Conservation (phyloP, 2,329 filamentous ascomycete genomes). For the Fusarium pseudoanthophilum region DNA sequence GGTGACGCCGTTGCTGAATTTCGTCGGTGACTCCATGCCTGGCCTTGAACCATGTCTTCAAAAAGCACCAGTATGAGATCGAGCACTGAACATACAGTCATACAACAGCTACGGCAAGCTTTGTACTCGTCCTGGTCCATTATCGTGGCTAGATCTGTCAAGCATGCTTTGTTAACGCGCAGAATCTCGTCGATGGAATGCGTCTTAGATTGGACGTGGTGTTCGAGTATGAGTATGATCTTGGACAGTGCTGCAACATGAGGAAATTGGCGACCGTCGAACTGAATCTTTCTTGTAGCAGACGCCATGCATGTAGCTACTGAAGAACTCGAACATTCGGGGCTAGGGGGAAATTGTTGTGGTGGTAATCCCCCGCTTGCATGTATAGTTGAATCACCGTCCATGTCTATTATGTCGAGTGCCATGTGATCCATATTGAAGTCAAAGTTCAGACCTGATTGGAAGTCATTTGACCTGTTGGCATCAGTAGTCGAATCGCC, state of each 20-base stretch:
- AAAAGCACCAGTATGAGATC: not conserved
- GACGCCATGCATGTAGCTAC: not conserved
- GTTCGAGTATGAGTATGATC: not conserved
- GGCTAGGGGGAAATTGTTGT: not conserved
- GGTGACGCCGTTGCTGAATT: not conserved
- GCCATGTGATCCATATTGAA: not conserved
- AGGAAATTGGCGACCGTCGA: not conserved
- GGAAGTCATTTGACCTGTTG: not conserved
- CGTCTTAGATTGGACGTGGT: not conserved
- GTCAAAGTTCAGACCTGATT: not conserved
- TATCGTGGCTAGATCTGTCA: not conserved
- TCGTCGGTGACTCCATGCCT: not conserved
- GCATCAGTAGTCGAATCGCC: not conserved
- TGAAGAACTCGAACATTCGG: not conserved
- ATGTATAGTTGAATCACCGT: not conserved
- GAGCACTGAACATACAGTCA: not conserved
- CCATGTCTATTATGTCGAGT: not conserved
- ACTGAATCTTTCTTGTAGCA: not conserved
- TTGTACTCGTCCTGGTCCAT: not conserved
- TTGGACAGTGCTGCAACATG: not conserved
- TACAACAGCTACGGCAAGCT: not conserved
- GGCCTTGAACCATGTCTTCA: not conserved
- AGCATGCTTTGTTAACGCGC: not conserved
- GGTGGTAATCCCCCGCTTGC: not conserved
- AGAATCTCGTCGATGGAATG: not conserved